Evolutionary conservation across 2,329 filamentous ascomycete species (phyloP), one percentile per base, ranked within the genome.

Genomic region (Neodidymelliopsis sp.): DNA sequence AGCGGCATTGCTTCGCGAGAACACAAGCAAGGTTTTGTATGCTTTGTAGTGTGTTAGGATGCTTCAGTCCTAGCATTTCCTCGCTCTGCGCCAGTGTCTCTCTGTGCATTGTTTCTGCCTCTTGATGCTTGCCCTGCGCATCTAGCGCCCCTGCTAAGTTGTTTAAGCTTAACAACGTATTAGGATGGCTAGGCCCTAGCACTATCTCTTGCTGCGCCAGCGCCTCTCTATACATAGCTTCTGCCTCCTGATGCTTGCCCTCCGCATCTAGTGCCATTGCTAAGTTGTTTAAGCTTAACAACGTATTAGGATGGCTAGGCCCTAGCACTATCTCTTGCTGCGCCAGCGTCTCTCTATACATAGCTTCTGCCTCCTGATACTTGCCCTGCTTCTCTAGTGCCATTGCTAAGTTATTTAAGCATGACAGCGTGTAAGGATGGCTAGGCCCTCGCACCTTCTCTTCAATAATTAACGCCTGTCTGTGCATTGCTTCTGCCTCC

Each of bases 261-360:
- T 30, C 25, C 4, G 12, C 11, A 12, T 20, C n/a, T 13, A 44
- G 18, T 12, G 27, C 40, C 9, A 33, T 33, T 13, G 24, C 53
- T 30, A 46, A 30, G 28, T 49, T 36, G 23, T 15, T 33, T 36
- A 59, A 37, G 16, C 24, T 53, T 15, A n/a, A 37, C 23, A 55
- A 45, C 36, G 55, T 58, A 24, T 33, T 11, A 7, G 40, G 46
- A 52, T 59, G 54, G 15, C 56, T 31, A 29, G 16, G 15, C 8
- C 34, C 45, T 2, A 51, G 35, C 23, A 44, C 48, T n/a, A 41
- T 52, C 52, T 48, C 34, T 16, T 31, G 16, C n/a, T 10, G 23
- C 30, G 37, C 37, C 23, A 48, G 23, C 36, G 38, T 49, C 33
- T 49, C 4, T 24, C 31, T 29, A 31, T 50, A 20, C 18, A 49